These are phyloP conservation scores for Echinosphaeria canescens DNA, from an alignment of 2,329 filamentous ascomycete species.

Conservation along the genomic window DNA sequence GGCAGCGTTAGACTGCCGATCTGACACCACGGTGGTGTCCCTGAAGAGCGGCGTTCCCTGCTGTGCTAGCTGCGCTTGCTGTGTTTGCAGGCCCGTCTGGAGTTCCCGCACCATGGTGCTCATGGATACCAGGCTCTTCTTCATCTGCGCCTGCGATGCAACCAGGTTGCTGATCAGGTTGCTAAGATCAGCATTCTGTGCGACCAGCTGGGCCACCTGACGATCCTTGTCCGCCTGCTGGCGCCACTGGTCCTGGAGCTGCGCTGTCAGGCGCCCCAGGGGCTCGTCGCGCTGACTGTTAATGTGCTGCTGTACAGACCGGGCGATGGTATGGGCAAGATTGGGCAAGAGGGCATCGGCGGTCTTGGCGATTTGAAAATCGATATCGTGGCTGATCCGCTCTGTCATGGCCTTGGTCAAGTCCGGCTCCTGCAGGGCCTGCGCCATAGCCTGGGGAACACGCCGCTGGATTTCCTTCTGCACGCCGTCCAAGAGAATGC, in stretches of 20 bases:
- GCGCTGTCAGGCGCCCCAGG: constrained; percentile 24
- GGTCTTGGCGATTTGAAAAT: constrained; percentile 34
- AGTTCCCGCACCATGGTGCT: no score
- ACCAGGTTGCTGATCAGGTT: constrained; percentile 52
- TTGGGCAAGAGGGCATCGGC: constrained; percentile 44
- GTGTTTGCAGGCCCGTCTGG: constrained; percentile 7
- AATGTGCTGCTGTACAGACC: constrained; percentile 44
- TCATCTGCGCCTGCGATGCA: constrained; percentile 43
- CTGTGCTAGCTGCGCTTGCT: constrained; percentile 5
- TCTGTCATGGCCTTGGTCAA: constrained; percentile 54
- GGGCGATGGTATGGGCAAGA: constrained; percentile 39
- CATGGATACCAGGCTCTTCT: constrained; percentile 29
- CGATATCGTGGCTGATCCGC: constrained; percentile 43
- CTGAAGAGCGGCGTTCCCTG: no score
- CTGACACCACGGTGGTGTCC: no score
- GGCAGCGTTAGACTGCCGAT: no score
- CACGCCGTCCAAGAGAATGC: no score
- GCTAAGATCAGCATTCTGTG: constrained; percentile 41
- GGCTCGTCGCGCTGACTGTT: constrained; percentile 45
- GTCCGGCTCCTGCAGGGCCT: constrained; percentile 52
- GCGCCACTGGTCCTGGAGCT: constrained; percentile 25
- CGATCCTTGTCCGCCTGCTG: constrained; percentile 32
- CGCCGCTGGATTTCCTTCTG: constrained; percentile 51
- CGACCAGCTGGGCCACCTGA: constrained; percentile 55
- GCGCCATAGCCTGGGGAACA: constrained; percentile 44